Evolutionary conservation across 2,329 filamentous ascomycete genomes (phyloP).

Genomic region (Xylariales sp.): DNA sequence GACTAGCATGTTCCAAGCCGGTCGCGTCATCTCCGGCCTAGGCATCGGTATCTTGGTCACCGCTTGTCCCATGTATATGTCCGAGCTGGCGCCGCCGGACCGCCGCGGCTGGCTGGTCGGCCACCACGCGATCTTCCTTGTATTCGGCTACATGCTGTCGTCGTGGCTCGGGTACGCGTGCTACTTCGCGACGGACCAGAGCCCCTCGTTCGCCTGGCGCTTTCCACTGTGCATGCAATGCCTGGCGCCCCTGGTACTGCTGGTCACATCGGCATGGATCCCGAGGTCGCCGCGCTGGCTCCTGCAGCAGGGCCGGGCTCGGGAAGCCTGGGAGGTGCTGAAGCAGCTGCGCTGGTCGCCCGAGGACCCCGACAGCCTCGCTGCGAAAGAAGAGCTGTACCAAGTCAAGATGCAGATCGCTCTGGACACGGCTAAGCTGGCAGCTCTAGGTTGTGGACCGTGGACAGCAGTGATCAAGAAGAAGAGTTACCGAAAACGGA

Average conservation of each 20-base stretch:
- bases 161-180: slow-evolving; percentile 39
- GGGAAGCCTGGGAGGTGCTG: slow-evolving; percentile 40
- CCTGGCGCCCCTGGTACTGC: slow-evolving; percentile 32
- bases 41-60: slow-evolving; percentile 37
- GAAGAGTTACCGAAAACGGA: slow-evolving; percentile 43
- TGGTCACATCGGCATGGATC: slow-evolving; percentile 34
- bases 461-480: slow-evolving; percentile 42
- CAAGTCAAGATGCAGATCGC: slow-evolving; percentile 41
- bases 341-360: slow-evolving; percentile 30
- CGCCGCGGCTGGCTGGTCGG: slow-evolving; percentile 39
- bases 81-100: slow-evolving; percentile 34
- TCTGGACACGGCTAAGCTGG: slow-evolving; percentile 35
- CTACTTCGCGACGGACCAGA: slow-evolving; percentile 33
- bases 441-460: slow-evolving; percentile 29
- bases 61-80: slow-evolving; percentile 39
- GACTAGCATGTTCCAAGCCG: slow-evolving; percentile 38
- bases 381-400: slow-evolving; percentile 40
- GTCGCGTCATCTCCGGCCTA: slow-evolving; percentile 35
- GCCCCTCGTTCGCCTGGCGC: slow-evolving; percentile 40
- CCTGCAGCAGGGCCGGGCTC: slow-evolving; percentile 36
- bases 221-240: slow-evolving; percentile 38
- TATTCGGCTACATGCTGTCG: slow-evolving; percentile 40
- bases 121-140: slow-evolving; percentile 40
- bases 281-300: slow-evolving; percentile 46
- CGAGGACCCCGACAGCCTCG: slow-evolving; percentile 33